phyloP scores from a whole-genome alignment of 148 eudicot genomes.

The Arctostaphylos glauca region DNA sequence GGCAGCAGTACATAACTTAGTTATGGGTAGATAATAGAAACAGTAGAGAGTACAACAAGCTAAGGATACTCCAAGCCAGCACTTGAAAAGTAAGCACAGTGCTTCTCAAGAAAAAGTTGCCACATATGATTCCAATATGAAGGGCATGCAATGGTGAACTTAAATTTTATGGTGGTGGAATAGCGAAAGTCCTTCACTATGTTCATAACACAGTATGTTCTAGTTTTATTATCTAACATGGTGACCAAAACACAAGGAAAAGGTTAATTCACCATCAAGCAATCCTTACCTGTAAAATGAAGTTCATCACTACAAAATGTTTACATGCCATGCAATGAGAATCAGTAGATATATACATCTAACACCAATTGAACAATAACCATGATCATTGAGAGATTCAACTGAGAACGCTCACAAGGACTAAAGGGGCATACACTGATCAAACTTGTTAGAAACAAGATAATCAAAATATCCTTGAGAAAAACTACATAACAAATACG shows the following conservation, averaged over 20 bases:
- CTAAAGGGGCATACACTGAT: background rate
- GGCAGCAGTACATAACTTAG: background rate
- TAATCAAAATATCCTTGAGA: background rate
- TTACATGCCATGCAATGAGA: background rate
- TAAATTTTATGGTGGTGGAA: background rate
- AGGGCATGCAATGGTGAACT: background rate
- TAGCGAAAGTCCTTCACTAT: background rate
- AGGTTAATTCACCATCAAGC: background rate
- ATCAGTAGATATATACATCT: background rate
- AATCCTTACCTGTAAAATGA: background rate
- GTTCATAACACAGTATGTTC: background rate
- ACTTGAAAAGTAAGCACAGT: background rate
- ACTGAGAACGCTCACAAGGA: background rate
- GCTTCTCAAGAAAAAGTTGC: background rate
- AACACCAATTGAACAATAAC: background rate
- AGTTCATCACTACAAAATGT: background rate
- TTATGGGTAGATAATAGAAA: background rate
- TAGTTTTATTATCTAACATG: background rate
- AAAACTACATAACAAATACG: constrained; percentile 18
- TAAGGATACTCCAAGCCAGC: background rate
- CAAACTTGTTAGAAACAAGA: background rate
- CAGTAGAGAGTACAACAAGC: background rate
- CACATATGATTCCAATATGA: background rate
- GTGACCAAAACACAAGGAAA: background rate
- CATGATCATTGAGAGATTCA: background rate